phyloP scores from a whole-genome alignment of 75 land plant species.

The Selaginella tamariscina region DNA sequence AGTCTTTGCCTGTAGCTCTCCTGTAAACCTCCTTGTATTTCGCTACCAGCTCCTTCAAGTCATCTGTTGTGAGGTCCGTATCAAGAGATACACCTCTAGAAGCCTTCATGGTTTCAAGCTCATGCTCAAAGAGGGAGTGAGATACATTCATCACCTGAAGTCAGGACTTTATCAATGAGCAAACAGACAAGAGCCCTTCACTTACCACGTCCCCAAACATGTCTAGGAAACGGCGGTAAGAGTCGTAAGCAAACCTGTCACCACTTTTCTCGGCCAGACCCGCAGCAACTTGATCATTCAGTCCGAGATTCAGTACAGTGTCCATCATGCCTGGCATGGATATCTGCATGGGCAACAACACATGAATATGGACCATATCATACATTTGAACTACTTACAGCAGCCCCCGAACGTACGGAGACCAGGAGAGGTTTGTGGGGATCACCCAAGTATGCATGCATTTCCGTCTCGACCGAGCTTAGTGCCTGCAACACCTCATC shows the following conservation, averaged over 20 bases:
- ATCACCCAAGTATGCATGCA: conserved; percentile 75
- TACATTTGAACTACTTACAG: conserved; percentile 34
- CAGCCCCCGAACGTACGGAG: conserved; percentile 96
- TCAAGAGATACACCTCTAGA: conserved; percentile 51
- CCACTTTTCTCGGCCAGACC: conserved; percentile 87
- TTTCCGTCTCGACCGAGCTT: conserved; percentile 52
- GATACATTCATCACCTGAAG: conserved; percentile 80
- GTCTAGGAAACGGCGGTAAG: conserved; percentile 88
- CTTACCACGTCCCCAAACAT: conserved; percentile 98
- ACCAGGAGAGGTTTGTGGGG: conserved; percentile 78
- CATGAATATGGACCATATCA: too few species aligned
- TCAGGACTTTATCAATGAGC: neutral
- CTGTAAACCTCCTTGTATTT: conserved; percentile 70
- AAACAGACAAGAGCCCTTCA: neutral
- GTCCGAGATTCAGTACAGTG: conserved; percentile 89
- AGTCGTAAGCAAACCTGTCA: conserved; percentile 92
- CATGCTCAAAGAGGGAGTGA: conserved; percentile 80
- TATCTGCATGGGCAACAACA: conserved; percentile 45
- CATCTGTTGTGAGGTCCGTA: conserved; percentile 67
- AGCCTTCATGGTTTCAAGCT: conserved; percentile 57
- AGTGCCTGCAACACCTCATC: conserved; percentile 79
- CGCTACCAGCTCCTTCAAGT: conserved; percentile 79
- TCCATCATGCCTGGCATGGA: conserved; percentile 99
- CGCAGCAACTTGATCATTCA: conserved; percentile 86
- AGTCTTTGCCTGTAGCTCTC: conserved; percentile 60